Evolutionary conservation across 2,329 filamentous ascomycete species (phyloP), one percentile per base, ranked within the genome.

Genomic region (Pseudopithomyces chartarum): DNA sequence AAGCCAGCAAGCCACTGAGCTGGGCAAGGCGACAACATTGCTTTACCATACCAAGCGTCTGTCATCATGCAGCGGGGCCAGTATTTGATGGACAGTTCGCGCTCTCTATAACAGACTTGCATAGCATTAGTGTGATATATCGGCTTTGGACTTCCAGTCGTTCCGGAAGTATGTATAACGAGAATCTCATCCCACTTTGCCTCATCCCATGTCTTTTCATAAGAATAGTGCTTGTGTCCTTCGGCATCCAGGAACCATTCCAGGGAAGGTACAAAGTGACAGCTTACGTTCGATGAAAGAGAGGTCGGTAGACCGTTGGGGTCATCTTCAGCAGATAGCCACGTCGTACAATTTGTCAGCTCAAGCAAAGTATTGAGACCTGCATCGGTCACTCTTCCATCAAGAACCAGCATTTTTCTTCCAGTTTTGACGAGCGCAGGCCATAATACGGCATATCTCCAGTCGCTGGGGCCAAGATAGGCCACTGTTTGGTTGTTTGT

Each of bases 91-190:
- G 55, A 58, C 3, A 62, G 38, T 12, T 43, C 36, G 13, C 2
- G 33, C 26, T 22, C 39, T 19, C 29, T 44, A 29, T 20, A 20
- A 10, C 39, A 45, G n/a, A 17, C 39, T 29, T 49, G 55, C 20
- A 45, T 58, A 17, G 55, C 63, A 38, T 65, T 60, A 5, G 56
- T 62, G n/a, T 48, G 50, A 36, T 55, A 52, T 19, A 62, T 62
- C 22, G 59, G 61, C 32, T 61, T 63, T 19, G 61, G 61, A 3
- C 47, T 26, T 10, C 62, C 58, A 13, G 64, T 65, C 3, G 61
- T 67, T 3, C 62, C 62, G 15, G 62, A 62, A 12, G 61, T 65
- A 33, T 67, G 62, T 15, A 65, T 62, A 20, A 67, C 58, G 17
- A 61, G 19, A 7, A 65, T 53, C 8, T 54, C 55, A 39, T 65